Percentiles rank a stretch among this genome's conserved stretches.
phyloP scores from a whole-genome alignment of 148 eudicot species.

The Nyssa sinensis region DNA sequence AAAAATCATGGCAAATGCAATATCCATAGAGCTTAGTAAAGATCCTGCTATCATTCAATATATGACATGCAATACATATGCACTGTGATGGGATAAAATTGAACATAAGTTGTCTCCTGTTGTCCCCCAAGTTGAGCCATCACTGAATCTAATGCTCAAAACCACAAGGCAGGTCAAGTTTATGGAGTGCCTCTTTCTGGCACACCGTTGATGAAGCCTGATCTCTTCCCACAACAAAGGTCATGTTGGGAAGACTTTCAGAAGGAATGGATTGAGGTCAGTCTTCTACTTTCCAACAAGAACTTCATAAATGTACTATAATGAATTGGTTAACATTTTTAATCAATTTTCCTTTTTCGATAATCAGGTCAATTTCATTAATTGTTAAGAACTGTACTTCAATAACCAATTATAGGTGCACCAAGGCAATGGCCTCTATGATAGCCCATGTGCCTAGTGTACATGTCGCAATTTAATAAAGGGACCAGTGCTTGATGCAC shows the following conservation, averaged over 20 bases:
- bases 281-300: slow-evolving; percentile 14
- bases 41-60: too few relatives aligned
- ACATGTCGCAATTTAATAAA: neutral
- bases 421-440: too few relatives aligned
- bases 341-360: too few relatives aligned
- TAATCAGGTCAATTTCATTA: too few relatives aligned
- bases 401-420: too few relatives aligned
- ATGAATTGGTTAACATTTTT: too few relatives aligned
- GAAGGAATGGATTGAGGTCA: slow-evolving; percentile 97
- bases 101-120: neutral
- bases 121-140: neutral
- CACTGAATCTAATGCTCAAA: too few relatives aligned
- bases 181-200: slow-evolving; percentile 97
- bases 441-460: too few relatives aligned
- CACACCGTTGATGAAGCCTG: slow-evolving; percentile 60
- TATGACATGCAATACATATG: too few relatives aligned
- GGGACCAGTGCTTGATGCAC: neutral
- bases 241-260: slow-evolving; percentile 82
- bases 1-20: neutral
- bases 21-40: neutral
- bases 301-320: too few relatives aligned
- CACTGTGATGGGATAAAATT: too few relatives aligned
- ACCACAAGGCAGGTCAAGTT: slow-evolving; percentile 99
- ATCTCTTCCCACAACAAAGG: slow-evolving; percentile 82
- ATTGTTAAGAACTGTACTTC: too few relatives aligned